phyloP scores from a whole-genome alignment of 2,329 filamentous ascomycete genomes.

The Diaporthe caulivora region DNA sequence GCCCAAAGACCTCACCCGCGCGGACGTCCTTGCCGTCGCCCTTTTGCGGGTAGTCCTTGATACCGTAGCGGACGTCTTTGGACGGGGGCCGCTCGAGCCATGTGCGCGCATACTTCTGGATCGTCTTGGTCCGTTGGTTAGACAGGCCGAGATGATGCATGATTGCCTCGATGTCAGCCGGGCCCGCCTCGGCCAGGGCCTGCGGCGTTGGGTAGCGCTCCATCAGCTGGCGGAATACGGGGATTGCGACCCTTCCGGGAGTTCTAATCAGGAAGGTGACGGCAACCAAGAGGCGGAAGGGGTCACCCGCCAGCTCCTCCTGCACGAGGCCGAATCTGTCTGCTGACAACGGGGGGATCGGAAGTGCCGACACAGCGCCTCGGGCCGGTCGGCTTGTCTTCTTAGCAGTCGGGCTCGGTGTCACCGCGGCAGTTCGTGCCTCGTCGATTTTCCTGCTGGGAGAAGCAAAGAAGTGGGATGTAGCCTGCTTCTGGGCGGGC shows the following conservation, averaged over 20 bases:
- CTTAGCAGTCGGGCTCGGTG: constrained; percentile 34
- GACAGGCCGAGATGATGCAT: constrained; percentile 81
- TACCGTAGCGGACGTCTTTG: constrained; percentile 65
- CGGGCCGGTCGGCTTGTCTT: constrained; percentile 52
- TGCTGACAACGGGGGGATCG: constrained; percentile 76
- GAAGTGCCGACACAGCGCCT: constrained; percentile 65
- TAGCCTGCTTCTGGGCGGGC: constrained; percentile 18
- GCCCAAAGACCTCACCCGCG: constrained; percentile 45
- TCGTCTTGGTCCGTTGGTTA: constrained; percentile 73
- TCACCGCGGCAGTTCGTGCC: constrained; percentile 31
- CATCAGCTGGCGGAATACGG: constrained; percentile 78
- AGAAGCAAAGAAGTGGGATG: constrained; percentile 31
- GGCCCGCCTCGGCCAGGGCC: constrained; percentile 69
- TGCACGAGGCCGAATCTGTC: constrained; percentile 83
- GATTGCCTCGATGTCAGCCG: constrained; percentile 68
- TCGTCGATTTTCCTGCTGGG: constrained; percentile 34
- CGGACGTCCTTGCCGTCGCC: constrained; percentile 49
- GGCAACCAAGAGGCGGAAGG: constrained; percentile 85
- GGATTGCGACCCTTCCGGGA: constrained; percentile 78
- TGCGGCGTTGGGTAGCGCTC: constrained; percentile 75
- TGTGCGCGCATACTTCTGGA: constrained; percentile 76
- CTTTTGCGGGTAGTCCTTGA: constrained; percentile 58
- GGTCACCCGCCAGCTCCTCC: constrained; percentile 79
- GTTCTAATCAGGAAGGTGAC: constrained; percentile 90
- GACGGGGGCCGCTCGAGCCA: constrained; percentile 76